Percentiles rank a stretch among this genome's conserved stretches.
Conservation (phyloP, 257 asterid genomes). For the Plantago major region DNA sequence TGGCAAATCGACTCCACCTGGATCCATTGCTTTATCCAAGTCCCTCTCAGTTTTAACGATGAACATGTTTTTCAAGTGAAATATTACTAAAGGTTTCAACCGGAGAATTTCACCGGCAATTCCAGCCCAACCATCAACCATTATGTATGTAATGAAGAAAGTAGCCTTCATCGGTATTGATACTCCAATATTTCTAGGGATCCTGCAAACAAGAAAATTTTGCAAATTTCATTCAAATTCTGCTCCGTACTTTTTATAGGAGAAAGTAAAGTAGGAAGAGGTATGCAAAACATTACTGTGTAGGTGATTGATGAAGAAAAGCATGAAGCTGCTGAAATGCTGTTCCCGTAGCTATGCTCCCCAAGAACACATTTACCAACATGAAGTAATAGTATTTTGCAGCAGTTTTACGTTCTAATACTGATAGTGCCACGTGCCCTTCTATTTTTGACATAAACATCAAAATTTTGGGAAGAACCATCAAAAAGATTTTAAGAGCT, state of each 20-base stretch:
- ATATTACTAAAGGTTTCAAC: conserved; percentile 61
- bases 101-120: conserved; percentile 86
- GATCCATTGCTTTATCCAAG: conserved; percentile 74
- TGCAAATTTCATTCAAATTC: not conserved
- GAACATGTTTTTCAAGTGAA: conserved; percentile 77
- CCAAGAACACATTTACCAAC: conserved; percentile 93
- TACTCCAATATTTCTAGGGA: conserved; percentile 86
- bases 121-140: conserved; percentile 99
- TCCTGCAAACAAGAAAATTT: conserved; percentile 41
- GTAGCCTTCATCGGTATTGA: conserved; percentile 96
- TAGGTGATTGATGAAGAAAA: conserved; percentile 81
- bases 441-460: conserved; percentile 93
- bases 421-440: conserved; percentile 77
- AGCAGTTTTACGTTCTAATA: conserved; percentile 67
- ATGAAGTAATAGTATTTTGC: conserved; percentile 87
- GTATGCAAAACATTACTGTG: conserved; percentile 47
- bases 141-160: conserved; percentile 81
- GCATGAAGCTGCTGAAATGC: conserved; percentile 96
- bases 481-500: conserved; percentile 75
- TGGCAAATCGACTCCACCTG: conserved; percentile 65
- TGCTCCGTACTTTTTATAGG: not conserved
- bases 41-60: conserved; percentile 82
- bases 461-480: conserved; percentile 56
- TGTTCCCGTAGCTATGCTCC: conserved; percentile 89
- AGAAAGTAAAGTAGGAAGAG: conserved; percentile 8